These are phyloP conservation scores for Leccinum variicolor DNA, from an alignment of 768 basidiomycete species.

Conservation along the genomic window DNA sequence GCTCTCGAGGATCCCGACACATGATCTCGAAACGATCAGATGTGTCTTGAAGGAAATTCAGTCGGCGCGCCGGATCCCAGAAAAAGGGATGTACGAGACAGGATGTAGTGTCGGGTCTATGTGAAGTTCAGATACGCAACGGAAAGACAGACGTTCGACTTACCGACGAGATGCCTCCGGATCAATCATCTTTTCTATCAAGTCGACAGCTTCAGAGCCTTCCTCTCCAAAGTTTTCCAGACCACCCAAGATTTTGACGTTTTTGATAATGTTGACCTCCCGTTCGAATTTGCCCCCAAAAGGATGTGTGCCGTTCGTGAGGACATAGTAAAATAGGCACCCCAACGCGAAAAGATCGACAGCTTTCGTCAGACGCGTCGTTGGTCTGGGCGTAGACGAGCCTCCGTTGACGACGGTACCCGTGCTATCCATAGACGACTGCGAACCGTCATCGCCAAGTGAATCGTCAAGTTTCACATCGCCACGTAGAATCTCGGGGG, in stretches of 20 bases:
- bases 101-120: conserved; percentile 83
- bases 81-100: conserved; percentile 94
- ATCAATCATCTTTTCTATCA: conserved; percentile 78
- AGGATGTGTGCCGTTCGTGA: conserved; percentile 89
- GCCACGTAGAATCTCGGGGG: conserved; percentile 92
- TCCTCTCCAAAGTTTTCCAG: conserved; percentile 88
- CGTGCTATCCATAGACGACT: conserved; percentile 64
- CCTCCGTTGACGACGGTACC: conserved; percentile 40
- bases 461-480: conserved; percentile 90
- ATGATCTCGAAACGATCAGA: conserved; percentile 98
- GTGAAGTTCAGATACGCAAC: conserved; percentile 2
- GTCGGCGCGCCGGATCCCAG: conserved; percentile 84
- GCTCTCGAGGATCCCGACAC: conserved; percentile 87
- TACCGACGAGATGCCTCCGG: conserved; percentile 74
- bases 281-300: conserved; percentile 92
- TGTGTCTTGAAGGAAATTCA: conserved; percentile 95
- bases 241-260: conserved; percentile 64
- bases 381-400: conserved; percentile 21
- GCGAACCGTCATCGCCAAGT: conserved; percentile 58
- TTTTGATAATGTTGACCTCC: conserved; percentile 90
- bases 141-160: conserved; percentile 24
- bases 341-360: conserved; percentile 97
- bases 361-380: conserved; percentile 83
- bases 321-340: conserved; percentile 90
- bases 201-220: conserved; percentile 82